Evolutionary conservation across 2,329 filamentous ascomycete species (phyloP), one percentile per base, ranked within the genome.

Genomic region (Aspergillus tanneri): DNA sequence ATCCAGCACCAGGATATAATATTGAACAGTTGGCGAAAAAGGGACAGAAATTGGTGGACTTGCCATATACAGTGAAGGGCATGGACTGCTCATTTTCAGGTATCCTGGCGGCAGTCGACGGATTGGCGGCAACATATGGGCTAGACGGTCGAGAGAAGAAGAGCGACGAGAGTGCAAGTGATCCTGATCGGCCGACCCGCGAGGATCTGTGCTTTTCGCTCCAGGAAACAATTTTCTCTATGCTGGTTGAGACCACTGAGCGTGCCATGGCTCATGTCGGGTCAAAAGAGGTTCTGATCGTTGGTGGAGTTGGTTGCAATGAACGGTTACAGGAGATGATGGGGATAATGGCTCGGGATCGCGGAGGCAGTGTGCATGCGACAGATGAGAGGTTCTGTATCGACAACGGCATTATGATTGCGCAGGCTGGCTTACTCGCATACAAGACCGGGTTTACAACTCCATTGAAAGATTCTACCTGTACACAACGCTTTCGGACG

Each of bases 371-470:
- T 62, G 89, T 97, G 3, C 96, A 88, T 72, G 91, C 93, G 19
- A 97, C 92, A 0, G 93, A 99, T 67, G 93, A 99, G 76, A 80
- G 93, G 37, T 99, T 96, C 69, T 99, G 93, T 68, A 99, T 99
- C 60, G 93, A 99, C 71, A 99, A 99, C 63, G 93, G 93, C 40
- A 97, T 99, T 66, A 99, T 99, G 93, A 99, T 99, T 74, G 93
- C 93, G 1, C 92, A 99, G 69, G 93, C 93, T 2, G 93, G 93
- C 2, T 72, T 99, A 60, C 68, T 96, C 62, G 91, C 91, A 1
- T 93, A 87, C 67, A 78, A 85, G 68, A 91, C 84, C 12, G 92
- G 92, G 1, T 90, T 90, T 64, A 78, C 73, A 50, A 96, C 90
- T 1, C 73, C 80, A 6, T 67, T 97, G 38, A 84, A 86, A 54